These are phyloP conservation scores for Thozetella sp. DNA, from an alignment of 495 filamentous ascomycete genomes.

Conservation along the genomic window DNA sequence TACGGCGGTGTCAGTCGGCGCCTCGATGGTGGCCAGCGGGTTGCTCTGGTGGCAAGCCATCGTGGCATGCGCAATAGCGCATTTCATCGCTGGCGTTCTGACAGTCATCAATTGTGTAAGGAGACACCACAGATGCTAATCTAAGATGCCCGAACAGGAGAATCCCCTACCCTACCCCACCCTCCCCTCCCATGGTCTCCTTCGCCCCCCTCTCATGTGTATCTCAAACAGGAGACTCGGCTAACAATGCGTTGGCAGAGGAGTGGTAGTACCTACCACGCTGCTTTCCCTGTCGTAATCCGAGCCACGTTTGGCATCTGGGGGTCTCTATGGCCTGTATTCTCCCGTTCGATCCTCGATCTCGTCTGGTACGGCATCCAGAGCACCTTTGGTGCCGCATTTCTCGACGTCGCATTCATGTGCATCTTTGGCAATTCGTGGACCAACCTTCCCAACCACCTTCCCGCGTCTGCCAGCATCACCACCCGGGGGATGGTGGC, in stretches of 20 bases:
- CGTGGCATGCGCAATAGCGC: slow-evolving; percentile 39
- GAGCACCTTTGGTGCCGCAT: slow-evolving; percentile 3
- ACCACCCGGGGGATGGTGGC: slow-evolving; percentile 40
- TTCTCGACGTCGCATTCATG: slow-evolving; percentile 21
- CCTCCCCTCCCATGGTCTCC: no score
- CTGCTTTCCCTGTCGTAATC: slow-evolving; percentile 33
- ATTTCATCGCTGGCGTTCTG: slow-evolving; percentile 36
- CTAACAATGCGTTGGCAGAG: not conserved
- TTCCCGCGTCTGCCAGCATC: slow-evolving; percentile 36
- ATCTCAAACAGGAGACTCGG: no score
- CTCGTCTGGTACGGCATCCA: slow-evolving; percentile 37
- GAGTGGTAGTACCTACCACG: slow-evolving; percentile 33
- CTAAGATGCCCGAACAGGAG: no score
- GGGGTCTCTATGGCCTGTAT: slow-evolving; percentile 31
- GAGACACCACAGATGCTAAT: no score
- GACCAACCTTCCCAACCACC: slow-evolving; percentile 36
- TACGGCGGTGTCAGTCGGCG: not conserved
- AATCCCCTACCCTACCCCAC: no score
- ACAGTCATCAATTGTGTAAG: slow-evolving; percentile 37
- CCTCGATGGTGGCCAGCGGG: slow-evolving; percentile 40
- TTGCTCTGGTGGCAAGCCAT: slow-evolving; percentile 46
- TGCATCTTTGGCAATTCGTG: slow-evolving; percentile 22
- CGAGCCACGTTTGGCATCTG: slow-evolving; percentile 36
- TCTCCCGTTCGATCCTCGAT: slow-evolving; percentile 24
- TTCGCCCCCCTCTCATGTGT: no score